These are phyloP conservation scores for Bruguiera hainesii DNA, from an alignment of 441 rosid genomes.

Conservation along the genomic window DNA sequence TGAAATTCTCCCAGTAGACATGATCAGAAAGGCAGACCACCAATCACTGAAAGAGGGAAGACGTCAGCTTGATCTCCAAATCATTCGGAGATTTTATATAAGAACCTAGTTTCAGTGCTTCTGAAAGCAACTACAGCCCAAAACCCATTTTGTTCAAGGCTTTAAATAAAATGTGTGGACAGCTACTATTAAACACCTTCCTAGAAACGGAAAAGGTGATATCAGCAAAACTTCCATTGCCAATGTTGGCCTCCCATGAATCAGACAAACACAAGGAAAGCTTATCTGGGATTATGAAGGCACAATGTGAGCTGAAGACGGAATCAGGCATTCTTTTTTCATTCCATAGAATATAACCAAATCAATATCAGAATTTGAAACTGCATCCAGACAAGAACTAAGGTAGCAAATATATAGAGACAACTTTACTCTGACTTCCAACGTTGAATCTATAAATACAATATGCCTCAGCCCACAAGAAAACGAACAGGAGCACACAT, in stretches of 20 bases:
- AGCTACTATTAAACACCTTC: slow-evolving; percentile 34
- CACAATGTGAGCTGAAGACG: slow-evolving; percentile 1
- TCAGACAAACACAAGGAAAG: slow-evolving; percentile 31
- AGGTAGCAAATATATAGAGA: not conserved
- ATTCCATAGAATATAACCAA: slow-evolving; percentile 9
- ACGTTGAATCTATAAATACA: not conserved
- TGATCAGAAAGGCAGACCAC: no score
- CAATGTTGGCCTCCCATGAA: slow-evolving; percentile 39
- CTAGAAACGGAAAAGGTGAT: slow-evolving; percentile 22
- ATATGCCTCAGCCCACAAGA: not conserved
- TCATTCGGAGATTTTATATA: not conserved
- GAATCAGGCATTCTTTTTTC: not conserved
- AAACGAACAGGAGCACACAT: not conserved
- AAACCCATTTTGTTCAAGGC: not conserved
- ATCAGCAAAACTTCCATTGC: slow-evolving; percentile 29
- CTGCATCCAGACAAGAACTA: not conserved
- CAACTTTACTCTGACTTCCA: not conserved
- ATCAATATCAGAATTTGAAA: not conserved
- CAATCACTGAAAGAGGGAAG: no score
- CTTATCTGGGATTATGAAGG: slow-evolving; percentile 47
- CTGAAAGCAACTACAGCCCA: not conserved
- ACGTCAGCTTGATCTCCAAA: not conserved
- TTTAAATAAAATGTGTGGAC: slow-evolving; percentile 18
- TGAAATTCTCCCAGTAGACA: no score
- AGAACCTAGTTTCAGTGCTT: not conserved